phyloP scores from a whole-genome alignment of 345 rosid genomes.

The Aquilaria sinensis region DNA sequence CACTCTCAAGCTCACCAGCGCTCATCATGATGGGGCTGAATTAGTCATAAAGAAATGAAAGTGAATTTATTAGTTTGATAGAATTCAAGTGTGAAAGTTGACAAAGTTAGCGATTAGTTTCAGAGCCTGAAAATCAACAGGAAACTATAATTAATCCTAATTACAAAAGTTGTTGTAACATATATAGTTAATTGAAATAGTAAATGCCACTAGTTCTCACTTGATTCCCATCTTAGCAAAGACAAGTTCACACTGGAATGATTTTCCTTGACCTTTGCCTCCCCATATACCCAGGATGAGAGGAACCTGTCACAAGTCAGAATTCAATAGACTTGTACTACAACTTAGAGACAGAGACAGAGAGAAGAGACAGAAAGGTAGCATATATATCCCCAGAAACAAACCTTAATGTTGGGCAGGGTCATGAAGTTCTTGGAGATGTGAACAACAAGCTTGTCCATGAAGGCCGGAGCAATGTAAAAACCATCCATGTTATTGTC shows the following conservation, averaged over 20 bases:
- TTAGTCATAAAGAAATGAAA: not conserved
- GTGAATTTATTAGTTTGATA: too few species aligned
- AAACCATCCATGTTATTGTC: constrained; percentile 83
- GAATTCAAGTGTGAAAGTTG: too few species aligned
- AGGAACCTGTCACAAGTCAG: constrained; percentile 47
- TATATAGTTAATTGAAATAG: too few species aligned
- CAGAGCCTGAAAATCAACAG: too few species aligned
- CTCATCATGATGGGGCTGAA: constrained; percentile 98
- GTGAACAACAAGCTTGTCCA: constrained; percentile 97
- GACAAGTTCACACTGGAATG: constrained; percentile 97
- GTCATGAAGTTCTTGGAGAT: constrained; percentile 87
- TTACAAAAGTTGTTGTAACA: too few species aligned
- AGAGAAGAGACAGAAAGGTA: not conserved
- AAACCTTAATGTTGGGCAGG: constrained; percentile 87
- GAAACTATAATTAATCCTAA: too few species aligned
- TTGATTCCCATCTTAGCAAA: constrained; percentile 97
- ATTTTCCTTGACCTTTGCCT: constrained; percentile 99
- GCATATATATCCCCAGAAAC: not conserved
- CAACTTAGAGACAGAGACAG: not conserved
- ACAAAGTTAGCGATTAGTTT: too few species aligned
- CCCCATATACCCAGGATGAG: constrained; percentile 98
- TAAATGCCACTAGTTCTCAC: constrained; percentile 31
- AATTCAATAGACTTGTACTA: not conserved
- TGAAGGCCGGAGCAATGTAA: constrained; percentile 94
- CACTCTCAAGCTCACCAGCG: constrained; percentile 98